Evolutionary conservation across 768 basidiomycete genomes (phyloP).

Genomic region (Mycena galericulata): DNA sequence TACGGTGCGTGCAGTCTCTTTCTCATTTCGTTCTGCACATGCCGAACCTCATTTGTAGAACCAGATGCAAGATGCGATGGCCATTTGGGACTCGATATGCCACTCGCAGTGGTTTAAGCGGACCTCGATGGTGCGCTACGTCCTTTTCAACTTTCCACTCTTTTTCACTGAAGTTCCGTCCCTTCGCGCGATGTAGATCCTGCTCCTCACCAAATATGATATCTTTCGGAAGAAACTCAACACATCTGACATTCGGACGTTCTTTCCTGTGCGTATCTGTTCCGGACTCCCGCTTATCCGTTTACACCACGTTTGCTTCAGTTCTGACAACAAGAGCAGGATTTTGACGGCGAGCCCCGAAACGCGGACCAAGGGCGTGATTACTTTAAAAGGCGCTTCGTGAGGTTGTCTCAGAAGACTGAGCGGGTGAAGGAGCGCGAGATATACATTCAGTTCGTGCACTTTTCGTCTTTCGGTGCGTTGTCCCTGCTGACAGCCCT

Average conservation of each 20-base stretch:
- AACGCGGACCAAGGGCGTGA: conserved; percentile 84
- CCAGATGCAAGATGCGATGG: conserved; percentile 99
- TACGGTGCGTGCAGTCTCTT: conserved; percentile 85
- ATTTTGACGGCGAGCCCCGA: conserved; percentile 84
- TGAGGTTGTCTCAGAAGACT: conserved; percentile 84
- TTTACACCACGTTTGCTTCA: neutral
- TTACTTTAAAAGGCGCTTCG: conserved; percentile 91
- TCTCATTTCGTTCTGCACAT: no score
- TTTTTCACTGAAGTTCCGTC: no score
- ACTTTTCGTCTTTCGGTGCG: neutral
- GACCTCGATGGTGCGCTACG: conserved; percentile 95
- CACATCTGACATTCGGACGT: conserved; percentile 86
- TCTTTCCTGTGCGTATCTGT: conserved; percentile 88
- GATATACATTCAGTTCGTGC: conserved; percentile 91
- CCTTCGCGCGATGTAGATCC: conserved; percentile 69
- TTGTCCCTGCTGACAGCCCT: conserved; percentile 31
- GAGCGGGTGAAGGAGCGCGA: conserved; percentile 89
- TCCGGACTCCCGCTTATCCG: no score
- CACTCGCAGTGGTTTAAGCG: conserved; percentile 98
- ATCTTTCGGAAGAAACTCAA: conserved; percentile 86
- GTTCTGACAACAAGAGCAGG: conserved; percentile 54
- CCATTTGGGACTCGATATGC: conserved; percentile 98
- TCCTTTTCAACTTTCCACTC: no score
- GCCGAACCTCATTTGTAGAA: no score
- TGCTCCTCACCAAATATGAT: conserved; percentile 97